phyloP scores from a whole-genome alignment of 73 alveolate species.

The Paramecium pentaurelia region DNA sequence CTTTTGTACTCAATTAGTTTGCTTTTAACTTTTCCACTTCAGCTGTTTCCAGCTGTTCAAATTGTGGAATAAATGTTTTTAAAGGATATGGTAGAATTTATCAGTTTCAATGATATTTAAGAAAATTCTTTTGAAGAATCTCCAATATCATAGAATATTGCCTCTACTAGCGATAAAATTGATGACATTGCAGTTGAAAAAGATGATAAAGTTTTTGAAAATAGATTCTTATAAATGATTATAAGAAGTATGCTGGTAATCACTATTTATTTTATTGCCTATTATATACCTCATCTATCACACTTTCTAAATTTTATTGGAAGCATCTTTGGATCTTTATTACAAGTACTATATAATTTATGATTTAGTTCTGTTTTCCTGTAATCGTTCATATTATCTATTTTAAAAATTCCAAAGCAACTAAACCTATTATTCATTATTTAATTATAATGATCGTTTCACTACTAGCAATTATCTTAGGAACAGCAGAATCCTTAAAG shows the following conservation, averaged over 20 bases:
- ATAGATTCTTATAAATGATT: not conserved
- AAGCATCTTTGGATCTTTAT: not conserved
- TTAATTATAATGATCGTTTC: not conserved
- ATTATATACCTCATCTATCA: constrained; percentile 3
- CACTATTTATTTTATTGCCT: not conserved
- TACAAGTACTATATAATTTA: not conserved
- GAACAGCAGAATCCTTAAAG: not conserved
- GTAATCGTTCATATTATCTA: not conserved
- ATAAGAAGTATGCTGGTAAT: not conserved
- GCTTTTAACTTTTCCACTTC: not conserved
- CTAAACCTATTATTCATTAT: not conserved
- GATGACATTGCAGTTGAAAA: not conserved
- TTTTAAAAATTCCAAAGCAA: not conserved
- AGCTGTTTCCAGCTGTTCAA: not conserved
- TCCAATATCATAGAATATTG: not conserved
- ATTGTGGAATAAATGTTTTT: not conserved
- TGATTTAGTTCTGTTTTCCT: not conserved
- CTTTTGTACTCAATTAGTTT: not conserved
- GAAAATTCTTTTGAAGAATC: not conserved
- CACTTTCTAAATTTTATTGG: not conserved
- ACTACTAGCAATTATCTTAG: not conserved
- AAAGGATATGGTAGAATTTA: not conserved
- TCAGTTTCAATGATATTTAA: not conserved
- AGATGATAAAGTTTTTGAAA: not conserved
- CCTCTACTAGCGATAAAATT: not conserved